Percentiles rank a stretch among this genome's conserved stretches.
These are phyloP conservation scores for Saccharomyces uvarum DNA, from an alignment of 1,139 yeast genomes.

Conservation along the genomic window DNA sequence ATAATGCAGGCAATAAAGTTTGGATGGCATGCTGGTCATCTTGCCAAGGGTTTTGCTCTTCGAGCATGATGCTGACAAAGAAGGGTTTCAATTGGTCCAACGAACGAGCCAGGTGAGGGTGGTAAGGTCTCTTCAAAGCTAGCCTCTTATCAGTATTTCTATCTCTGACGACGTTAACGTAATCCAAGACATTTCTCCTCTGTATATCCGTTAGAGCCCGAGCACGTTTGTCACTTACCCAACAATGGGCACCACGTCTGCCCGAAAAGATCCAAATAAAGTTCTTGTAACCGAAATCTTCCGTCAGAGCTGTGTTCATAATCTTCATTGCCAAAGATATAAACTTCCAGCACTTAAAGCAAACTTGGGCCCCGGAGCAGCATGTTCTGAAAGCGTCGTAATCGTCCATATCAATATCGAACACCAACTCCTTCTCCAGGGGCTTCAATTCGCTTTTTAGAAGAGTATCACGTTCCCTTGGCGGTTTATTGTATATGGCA, in stretches of 20 bases:
- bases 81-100: slow-evolving; percentile 55
- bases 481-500: slow-evolving; percentile 81
- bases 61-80: slow-evolving; percentile 59
- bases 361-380: slow-evolving; percentile 77
- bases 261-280: slow-evolving; percentile 96
- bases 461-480: slow-evolving; percentile 72
- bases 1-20: slow-evolving; percentile 52
- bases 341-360: slow-evolving; percentile 89
- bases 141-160: slow-evolving; percentile 40
- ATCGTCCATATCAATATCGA: slow-evolving; percentile 96
- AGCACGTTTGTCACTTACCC: slow-evolving; percentile 88
- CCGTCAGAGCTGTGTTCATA: slow-evolving; percentile 60
- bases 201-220: slow-evolving; percentile 62
- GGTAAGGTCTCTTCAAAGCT: slow-evolving; percentile 68
- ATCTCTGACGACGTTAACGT: slow-evolving; percentile 66
- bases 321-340: slow-evolving; percentile 80
- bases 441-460: slow-evolving; percentile 79
- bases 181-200: slow-evolving; percentile 74
- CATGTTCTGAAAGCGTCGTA: slow-evolving; percentile 92
- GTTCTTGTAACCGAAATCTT: slow-evolving; percentile 85
- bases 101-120: slow-evolving; percentile 79
- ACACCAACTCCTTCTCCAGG: slow-evolving; percentile 75
- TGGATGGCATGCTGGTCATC: slow-evolving; percentile 39
- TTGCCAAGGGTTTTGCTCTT: slow-evolving; percentile 84
- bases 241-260: slow-evolving; percentile 98